A percentile compares a stretch with the other conserved stretches of the same genome.
These are phyloP conservation scores for Narthecium ossifragum DNA, from an alignment of 106 monocot species.

Conservation along the genomic window DNA sequence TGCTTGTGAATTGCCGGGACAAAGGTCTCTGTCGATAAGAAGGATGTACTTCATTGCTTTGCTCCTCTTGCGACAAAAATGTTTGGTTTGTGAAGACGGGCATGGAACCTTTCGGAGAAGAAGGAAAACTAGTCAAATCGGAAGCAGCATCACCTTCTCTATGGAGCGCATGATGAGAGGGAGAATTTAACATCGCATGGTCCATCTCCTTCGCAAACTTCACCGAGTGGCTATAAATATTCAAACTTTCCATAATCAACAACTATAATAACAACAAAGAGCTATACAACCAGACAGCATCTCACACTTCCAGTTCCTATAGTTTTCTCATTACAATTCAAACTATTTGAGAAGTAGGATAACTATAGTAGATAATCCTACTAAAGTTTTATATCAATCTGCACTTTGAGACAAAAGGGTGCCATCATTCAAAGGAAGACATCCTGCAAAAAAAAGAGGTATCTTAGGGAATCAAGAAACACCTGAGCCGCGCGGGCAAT, in stretches of 20 bases:
- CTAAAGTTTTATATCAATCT: too few species aligned
- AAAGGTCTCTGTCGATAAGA: conserved; percentile 31
- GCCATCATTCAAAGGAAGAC: too few species aligned
- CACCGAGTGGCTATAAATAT: conserved; percentile 28
- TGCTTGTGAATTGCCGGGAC: conserved; percentile 27
- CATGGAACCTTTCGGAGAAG: conserved; percentile 22
- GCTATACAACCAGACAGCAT: too few species aligned
- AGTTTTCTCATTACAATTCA: too few species aligned
- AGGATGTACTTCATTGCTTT: conserved; percentile 13
- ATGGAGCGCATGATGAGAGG: not conserved
- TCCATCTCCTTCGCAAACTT: conserved; percentile 26
- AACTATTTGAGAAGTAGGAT: too few species aligned
- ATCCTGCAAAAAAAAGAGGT: too few species aligned
- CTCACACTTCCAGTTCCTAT: too few species aligned
- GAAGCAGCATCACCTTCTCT: conserved; percentile 20
- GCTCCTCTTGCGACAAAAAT: conserved; percentile 16
- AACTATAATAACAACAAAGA: too few species aligned
- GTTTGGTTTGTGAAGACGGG: conserved; percentile 17
- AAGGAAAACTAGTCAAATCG: conserved; percentile 17
- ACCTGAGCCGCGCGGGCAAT: conserved; percentile 31
- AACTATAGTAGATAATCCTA: too few species aligned
- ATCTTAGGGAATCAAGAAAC: too few species aligned
- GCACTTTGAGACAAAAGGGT: too few species aligned
- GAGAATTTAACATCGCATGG: conserved; percentile 18
- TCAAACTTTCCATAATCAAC: too few species aligned